Conservation (phyloP, 2,329 filamentous ascomycete genomes). For the Geoglossum cookeanum region DNA sequence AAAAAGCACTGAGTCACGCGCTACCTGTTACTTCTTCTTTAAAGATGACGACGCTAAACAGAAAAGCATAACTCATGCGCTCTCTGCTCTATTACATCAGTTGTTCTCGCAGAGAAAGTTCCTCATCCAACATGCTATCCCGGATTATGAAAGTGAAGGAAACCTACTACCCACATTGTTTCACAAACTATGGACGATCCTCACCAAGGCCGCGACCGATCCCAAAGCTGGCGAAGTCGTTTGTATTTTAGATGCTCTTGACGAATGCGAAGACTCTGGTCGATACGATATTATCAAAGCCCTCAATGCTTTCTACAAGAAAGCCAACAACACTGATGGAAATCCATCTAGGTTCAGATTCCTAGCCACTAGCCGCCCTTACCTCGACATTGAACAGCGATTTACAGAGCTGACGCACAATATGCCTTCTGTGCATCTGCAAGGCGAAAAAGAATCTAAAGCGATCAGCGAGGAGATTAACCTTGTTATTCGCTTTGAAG, state of each 20-base stretch:
- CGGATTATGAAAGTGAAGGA: neutral
- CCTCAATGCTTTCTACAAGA: neutral
- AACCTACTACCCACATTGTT: neutral
- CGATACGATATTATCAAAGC: neutral
- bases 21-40: conserved; percentile 21
- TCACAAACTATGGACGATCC: neutral
- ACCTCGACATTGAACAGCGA: conserved; percentile 14
- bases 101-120: conserved; percentile 13
- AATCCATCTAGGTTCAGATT: conserved; percentile 13
- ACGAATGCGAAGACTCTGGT: neutral
- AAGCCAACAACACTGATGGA: neutral
- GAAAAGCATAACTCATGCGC: conserved; percentile 13
- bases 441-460: conserved; percentile 20
- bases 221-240: neutral
- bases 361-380: conserved; percentile 21
- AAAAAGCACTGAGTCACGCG: conserved; percentile 9
- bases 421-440: conserved; percentile 15
- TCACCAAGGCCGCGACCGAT: neutral
- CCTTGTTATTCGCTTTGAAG: conserved; percentile 10
- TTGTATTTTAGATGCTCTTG: neutral
- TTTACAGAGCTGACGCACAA: conserved; percentile 9
- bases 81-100: conserved; percentile 22
- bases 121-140: neutral
- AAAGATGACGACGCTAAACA: conserved; percentile 21
- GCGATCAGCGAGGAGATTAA: conserved; percentile 20